Base-by-base conservation (phyloP, 805 yeast genomes). In the Aciculoconidium aculeatum region DNA sequence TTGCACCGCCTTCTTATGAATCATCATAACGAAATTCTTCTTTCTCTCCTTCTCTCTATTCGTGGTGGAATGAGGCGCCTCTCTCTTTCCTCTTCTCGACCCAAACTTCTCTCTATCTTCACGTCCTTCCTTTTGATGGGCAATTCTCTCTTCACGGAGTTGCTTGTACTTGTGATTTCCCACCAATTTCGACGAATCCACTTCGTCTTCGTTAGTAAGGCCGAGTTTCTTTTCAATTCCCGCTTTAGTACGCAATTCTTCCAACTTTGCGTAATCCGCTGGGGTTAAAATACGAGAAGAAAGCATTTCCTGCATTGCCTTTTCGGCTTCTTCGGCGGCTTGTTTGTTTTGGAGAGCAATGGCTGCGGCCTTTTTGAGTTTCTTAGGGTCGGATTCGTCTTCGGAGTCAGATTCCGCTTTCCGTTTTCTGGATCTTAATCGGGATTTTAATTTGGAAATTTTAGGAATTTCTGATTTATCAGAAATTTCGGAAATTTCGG, bases 1-100 rank as follows among this genome's bases (percentile, higher is more conserved):
- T 58, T 84, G 94, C 21, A 92, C 97, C 28, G 84, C 78, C 48
- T 77, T 77, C 65, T 90, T 92, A 61, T 92, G 99, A 45, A 92
- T 84, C 90, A 84, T 84, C 99, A 92, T 92, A 53, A 92, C 90
- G 53, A 87, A 92, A 62, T 92, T 92, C 95, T 92, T 92, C 86
- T 86, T 86, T 58, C 97, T 75, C 14, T 87, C 94, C 75, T 92
- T 92, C 61, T 94, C 96, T 60, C 77, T 77, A 58, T 92, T 92
- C 2, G 99, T 92, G 7, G 97, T 88, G 16, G 95, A 84, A 53
- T 81, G 96, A 32, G 72, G 71, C 14, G 77, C 80, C 37, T 75
- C 75, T 50, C 78, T 65, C 58, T 79, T 80, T 49, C 95, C 94
- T 64, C 76, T 83, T 53, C 79, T 75, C 11, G 95, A 82, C 15